Evolutionary conservation across 192 early-diverging fungal species (phyloP).

Genomic region (Coemansia sp.): DNA sequence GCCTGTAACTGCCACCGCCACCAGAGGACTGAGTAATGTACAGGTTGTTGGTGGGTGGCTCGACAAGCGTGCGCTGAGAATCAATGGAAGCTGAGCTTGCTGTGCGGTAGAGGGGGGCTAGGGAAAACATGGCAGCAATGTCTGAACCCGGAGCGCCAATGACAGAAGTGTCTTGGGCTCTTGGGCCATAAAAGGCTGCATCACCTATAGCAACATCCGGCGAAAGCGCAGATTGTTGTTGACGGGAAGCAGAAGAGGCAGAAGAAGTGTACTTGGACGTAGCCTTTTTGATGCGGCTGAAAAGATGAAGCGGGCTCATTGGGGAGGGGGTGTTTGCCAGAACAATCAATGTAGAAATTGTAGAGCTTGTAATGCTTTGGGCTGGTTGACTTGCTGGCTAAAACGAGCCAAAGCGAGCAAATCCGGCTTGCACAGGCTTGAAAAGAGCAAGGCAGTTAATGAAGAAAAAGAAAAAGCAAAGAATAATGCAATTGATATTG

Average conservation of each 20-base stretch:
- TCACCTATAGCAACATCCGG: not conserved
- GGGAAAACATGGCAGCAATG: not conserved
- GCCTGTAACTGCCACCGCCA: conserved; percentile 6
- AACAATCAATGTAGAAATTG: not conserved
- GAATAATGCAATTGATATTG: not conserved
- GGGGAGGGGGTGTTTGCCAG: not conserved
- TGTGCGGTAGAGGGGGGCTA: not conserved
- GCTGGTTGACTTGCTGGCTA: not conserved
- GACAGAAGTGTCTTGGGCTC: not conserved
- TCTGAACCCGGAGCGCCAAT: not conserved
- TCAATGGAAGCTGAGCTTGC: conserved; percentile 12
- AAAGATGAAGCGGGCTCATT: conserved; percentile 27
- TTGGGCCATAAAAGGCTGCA: not conserved
- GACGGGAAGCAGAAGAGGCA: not conserved
- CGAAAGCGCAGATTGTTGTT: not conserved
- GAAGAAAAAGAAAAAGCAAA: not conserved
- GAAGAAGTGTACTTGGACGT: not conserved
- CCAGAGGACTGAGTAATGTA: conserved; percentile 4
- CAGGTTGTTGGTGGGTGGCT: not conserved
- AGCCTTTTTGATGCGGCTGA: conserved; percentile 21
- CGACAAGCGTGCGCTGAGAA: conserved; percentile 45
- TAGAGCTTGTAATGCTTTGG: not conserved
- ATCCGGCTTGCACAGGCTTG: not conserved
- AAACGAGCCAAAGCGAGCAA: not conserved
- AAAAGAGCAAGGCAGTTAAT: not conserved